Evolutionary conservation across 225 moss, liverwort and hornwort genomes (phyloP).

Genomic region (Physcomitrellopsis africana): DNA sequence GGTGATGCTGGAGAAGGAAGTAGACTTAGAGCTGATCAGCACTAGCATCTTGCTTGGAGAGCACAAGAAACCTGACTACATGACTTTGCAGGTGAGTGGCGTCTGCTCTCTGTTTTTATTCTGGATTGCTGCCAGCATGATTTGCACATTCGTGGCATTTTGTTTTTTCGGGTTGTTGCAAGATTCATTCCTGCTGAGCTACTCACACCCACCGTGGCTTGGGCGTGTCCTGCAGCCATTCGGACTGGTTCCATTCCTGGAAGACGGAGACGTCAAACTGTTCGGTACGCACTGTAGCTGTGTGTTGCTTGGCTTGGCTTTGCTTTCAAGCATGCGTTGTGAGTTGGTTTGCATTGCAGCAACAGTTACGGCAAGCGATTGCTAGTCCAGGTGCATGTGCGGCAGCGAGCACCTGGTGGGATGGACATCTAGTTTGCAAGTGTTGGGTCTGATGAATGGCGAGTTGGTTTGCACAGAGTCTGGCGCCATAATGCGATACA

Average conservation of each 20-base stretch:
- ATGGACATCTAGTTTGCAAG: neutral
- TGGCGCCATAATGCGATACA: conserved; percentile 56
- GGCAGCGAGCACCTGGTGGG: neutral
- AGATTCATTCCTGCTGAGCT: neutral
- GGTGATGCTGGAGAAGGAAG: conserved; percentile 20
- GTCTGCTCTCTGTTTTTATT: no score
- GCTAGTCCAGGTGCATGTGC: no score
- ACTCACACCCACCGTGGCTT: conserved; percentile 9
- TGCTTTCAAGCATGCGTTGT: neutral
- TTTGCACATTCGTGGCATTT: neutral
- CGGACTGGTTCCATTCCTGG: conserved; percentile 45
- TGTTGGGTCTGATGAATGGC: neutral
- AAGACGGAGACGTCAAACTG: conserved; percentile 48
- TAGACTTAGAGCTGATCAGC: neutral
- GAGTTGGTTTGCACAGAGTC: conserved; percentile 47
- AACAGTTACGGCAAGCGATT: no score
- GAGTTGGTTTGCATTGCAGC: neutral
- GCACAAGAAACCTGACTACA: conserved; percentile 11
- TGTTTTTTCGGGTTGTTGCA: neutral
- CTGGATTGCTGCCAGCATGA: neutral
- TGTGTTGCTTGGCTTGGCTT: neutral
- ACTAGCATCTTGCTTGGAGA: neutral
- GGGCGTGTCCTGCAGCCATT: conserved; percentile 46
- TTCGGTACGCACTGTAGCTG: conserved; percentile 38
- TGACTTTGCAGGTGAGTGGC: conserved; percentile 7